A percentile compares a stretch with the other conserved stretches of the same genome.
phyloP scores from a whole-genome alignment of 495 filamentous ascomycete genomes.

The Xylaria intraflava region DNA sequence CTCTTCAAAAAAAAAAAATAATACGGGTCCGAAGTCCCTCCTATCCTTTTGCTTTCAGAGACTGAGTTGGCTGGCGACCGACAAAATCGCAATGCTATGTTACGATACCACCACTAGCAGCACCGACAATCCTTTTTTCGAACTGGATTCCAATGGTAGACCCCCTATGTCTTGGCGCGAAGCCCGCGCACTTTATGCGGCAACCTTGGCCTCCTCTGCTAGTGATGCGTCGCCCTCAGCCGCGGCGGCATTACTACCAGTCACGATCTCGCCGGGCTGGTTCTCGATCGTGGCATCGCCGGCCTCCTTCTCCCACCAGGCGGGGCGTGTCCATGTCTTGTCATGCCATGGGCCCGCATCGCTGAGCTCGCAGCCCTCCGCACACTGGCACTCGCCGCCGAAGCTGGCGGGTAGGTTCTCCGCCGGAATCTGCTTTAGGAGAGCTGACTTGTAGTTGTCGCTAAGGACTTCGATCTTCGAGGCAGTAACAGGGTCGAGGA shows the following conservation, averaged over 20 bases:
- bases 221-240: slow-evolving; percentile 8
- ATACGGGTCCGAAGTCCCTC: not conserved
- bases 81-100: not conserved
- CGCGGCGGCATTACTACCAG: slow-evolving; percentile 15
- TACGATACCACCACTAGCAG: no score
- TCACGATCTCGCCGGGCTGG: slow-evolving; percentile 17
- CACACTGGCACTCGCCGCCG: slow-evolving; percentile 76
- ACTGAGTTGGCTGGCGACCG: no score
- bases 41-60: not conserved
- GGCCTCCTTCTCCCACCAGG: slow-evolving; percentile 57
- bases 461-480: slow-evolving; percentile 92
- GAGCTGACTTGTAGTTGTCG: slow-evolving; percentile 68
- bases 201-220: slow-evolving; percentile 27
- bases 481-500: slow-evolving; percentile 94
- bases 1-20: not conserved
- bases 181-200: slow-evolving; percentile 19
- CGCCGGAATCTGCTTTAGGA: slow-evolving; percentile 74
- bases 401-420: slow-evolving; percentile 88
- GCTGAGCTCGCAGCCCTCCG: slow-evolving; percentile 78
- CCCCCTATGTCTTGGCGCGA: slow-evolving; percentile 8
- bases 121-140: no score
- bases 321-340: slow-evolving; percentile 57
- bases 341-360: slow-evolving; percentile 93
- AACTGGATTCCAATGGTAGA: no score
- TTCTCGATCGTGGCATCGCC: slow-evolving; percentile 17